Base-by-base conservation (phyloP, 371 early-diverging fungal species). In the Mucor irregularis region DNA sequence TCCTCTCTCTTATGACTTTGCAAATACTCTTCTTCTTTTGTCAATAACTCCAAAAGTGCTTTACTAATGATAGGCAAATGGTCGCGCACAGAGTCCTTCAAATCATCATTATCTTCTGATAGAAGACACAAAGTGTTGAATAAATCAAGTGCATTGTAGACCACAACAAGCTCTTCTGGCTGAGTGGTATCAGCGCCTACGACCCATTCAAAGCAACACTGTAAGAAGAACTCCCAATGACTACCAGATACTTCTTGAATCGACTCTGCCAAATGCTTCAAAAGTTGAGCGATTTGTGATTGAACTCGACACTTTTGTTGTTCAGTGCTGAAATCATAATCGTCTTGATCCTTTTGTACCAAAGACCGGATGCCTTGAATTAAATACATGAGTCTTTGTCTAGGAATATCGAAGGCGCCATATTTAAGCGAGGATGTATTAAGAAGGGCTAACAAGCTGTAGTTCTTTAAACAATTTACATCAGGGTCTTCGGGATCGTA, bases 191-290 rank as follows among this genome's bases (percentile, higher is more conserved):
- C 76, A 0, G 56, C 50, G 48, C 56, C 66, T n/a, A 64, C 51
- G 10, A 72, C 38, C 80, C 77, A 79, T 38, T 66, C 52, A 56
- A 64, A 65, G 3, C 74, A 66, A 7, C 60, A 62, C 0, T 71
- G 65, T 34, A 86, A 62, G 59, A 84, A 79, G 53, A 77, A 71
- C 2, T 78, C 69, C 86, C 86, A 84, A 37, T 84, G 82, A 6
- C 73, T 68, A 10, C 80, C 83, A 0, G 75, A 69, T 11, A 82
- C 75, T 26, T 84, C 81, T 62, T 80, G 78, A 0, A 83, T 61
- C 5, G 82, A 69, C 7, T 68, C 56, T 0, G 80, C 69, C 16
- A 84, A 45, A 22, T 74, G 45, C 1, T 60, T 61, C 30, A 84
- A 56, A 0, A 83, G 57, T 33, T 68, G 62, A 21, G 76, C 68